Percentiles rank a stretch among this genome's conserved stretches.
Evolutionary conservation across 768 basidiomycete genomes (phyloP).

Genomic region (Russula compacta): DNA sequence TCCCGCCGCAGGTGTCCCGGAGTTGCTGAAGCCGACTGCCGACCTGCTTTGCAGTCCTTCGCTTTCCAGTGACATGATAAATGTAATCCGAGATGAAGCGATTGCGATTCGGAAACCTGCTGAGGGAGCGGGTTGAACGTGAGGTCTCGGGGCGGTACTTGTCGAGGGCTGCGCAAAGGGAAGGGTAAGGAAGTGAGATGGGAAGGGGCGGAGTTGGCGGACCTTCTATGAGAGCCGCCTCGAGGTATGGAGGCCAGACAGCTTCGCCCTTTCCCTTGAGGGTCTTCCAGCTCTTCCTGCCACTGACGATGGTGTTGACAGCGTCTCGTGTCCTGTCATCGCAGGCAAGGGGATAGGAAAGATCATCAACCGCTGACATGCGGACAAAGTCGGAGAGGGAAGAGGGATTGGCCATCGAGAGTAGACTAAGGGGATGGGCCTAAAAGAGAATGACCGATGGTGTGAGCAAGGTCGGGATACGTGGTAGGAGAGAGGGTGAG

Average conservation of each 20-base stretch:
- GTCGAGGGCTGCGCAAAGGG: constrained; percentile 43
- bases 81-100: constrained; percentile 76
- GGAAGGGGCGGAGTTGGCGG: constrained; percentile 9
- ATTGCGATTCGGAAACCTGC: constrained; percentile 71
- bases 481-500: constrained; percentile 3
- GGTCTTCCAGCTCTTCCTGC: constrained; percentile 70
- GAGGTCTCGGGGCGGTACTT: constrained; percentile 66
- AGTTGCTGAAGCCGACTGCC: constrained; percentile 75
- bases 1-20: constrained; percentile 63
- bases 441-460: constrained; percentile 5
- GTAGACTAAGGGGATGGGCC: constrained; percentile 4
- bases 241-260: constrained; percentile 74
- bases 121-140: constrained; percentile 61
- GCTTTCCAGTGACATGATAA: constrained; percentile 55
- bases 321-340: constrained; percentile 36
- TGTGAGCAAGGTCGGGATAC: background rate
- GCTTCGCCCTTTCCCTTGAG: constrained; percentile 57
- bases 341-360: constrained; percentile 17
- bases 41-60: constrained; percentile 69
- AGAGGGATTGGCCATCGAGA: constrained; percentile 16
- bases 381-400: constrained; percentile 20
- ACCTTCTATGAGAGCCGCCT: constrained; percentile 73
- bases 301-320: constrained; percentile 55
- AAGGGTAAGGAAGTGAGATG: constrained; percentile 2
- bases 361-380: constrained; percentile 21